phyloP scores from a whole-genome alignment of 768 basidiomycete genomes.

The Tremella fuciformis region DNA sequence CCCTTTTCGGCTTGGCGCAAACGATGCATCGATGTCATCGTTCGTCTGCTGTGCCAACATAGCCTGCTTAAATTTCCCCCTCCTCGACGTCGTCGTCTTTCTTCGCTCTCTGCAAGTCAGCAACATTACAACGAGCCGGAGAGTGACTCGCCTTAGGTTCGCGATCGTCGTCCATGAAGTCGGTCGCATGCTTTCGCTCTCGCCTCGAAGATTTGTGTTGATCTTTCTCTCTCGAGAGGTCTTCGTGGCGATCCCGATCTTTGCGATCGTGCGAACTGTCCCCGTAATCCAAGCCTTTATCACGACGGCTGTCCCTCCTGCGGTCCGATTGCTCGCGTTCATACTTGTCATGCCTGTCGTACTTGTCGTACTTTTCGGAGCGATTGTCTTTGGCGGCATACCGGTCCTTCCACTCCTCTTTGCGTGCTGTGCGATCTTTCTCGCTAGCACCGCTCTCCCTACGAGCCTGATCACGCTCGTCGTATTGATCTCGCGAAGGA shows the following conservation, averaged over 20 bases:
- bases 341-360: constrained; percentile 18
- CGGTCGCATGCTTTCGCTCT: constrained; percentile 20
- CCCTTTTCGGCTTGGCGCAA: no score
- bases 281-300: constrained; percentile 14
- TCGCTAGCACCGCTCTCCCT: constrained; percentile 6
- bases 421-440: constrained; percentile 3
- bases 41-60: no score
- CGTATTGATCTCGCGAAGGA: constrained; percentile 10
- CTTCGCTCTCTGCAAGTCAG: constrained; percentile 26
- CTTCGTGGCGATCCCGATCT: constrained; percentile 32
- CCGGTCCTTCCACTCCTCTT: constrained; percentile 7
- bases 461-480: constrained; percentile 4
- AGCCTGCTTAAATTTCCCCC: constrained; percentile 35
- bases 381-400: constrained; percentile 22
- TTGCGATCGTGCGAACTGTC: constrained; percentile 11
- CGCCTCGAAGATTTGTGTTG: constrained; percentile 50
- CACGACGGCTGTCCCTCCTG: constrained; percentile 25
- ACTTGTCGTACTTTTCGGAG: constrained; percentile 28
- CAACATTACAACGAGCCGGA: not conserved
- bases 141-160: constrained; percentile 30
- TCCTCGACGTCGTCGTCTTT: constrained; percentile 37
- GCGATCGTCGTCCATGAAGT: constrained; percentile 18
- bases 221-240: constrained; percentile 53
- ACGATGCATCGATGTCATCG: no score
- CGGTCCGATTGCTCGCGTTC: constrained; percentile 29